Evolutionary conservation across 2,329 filamentous ascomycete species (phyloP), one percentile per base, ranked within the genome.

Genomic region (Fusarium denticulatum): DNA sequence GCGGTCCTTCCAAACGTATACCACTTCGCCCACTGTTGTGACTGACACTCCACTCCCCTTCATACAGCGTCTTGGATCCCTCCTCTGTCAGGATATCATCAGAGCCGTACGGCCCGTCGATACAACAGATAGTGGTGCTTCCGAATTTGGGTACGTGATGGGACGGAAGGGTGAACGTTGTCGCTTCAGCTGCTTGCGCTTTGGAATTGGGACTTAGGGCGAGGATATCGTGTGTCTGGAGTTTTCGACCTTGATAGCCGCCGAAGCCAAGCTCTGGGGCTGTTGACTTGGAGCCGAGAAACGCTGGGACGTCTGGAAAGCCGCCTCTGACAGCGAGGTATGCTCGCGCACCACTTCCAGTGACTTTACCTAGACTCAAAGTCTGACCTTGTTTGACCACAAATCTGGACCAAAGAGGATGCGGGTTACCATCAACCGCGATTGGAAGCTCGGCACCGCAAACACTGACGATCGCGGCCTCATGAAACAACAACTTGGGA

Each of bases 231-330:
- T 74, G 68, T 5, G 88, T 82, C 6, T 86, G 85, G 28, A 91
- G 82, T 45, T 84, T 83, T 52, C 89, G 82, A 10, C 89, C 89
- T 79, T 91, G 89, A 49, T 89, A 88, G 1, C 89, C 89, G 30
- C 89, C 89, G 26, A 91, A 86, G 0, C 83, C 86, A 22, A 90
- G 86, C 56, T 88, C 82, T 3, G 89, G 88, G 32, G 86, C 86
- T 0, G 89, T 91, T 1, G 88, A 86, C 73, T 91, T 91, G 24
- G 87, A 89, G 4, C 86, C 87, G 60, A 91, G 89, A 78, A 87
- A 90, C 10, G 85, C 80, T 18, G 88, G 86, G 2, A 91, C 83
- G n/a, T 80, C 81, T 3, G 77, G 75, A 37, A 74, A 74, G 5
- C 72, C 72, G 30, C 72, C 72, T 15, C 71, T 64, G 11, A 60